Evolutionary conservation across 2,329 filamentous ascomycete species (phyloP), one percentile per base, ranked within the genome.

Genomic region (Apiospora saccharicola): DNA sequence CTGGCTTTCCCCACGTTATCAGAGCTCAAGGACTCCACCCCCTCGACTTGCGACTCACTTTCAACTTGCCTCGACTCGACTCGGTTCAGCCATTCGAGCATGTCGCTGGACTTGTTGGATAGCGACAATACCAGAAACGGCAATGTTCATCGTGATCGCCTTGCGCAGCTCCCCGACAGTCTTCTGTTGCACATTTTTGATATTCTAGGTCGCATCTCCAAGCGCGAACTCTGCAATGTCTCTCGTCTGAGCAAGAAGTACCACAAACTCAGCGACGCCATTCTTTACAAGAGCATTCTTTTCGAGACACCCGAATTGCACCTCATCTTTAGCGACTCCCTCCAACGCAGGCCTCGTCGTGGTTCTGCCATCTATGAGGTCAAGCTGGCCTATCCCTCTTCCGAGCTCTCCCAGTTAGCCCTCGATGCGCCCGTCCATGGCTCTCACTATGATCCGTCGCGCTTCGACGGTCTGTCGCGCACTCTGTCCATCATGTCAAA

Each of bases 401-500:
- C 81, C 41, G 82, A 86, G 73, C 78, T 87, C 72, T 81, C 81
- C 46, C 81, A 83, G n/a, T 78, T 86, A 64, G 80, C 82, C 67
- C 80, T 83, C 51, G 78, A 85, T 71, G 79, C 77, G 5, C 79
- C 83, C 67, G 77, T 83, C 69, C 79, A 80, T 71, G 77, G 77
- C 69, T 79, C 80, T 1, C 79, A 81, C 72, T 79, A 81, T 70
- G 73, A 72, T 43, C 77, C 80, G 34, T 73, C 78, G 71, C 81
- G 80, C 61, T 81, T 84, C 71, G 85, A 87, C 75, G 81, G 80
- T 70, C 80, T 87, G 37, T 85, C 84, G 34, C 83, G 84, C 74
- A 84, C 85, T 61, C 83, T 87, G 46, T 84, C 84, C 4, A 82
- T 83, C 69, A 87, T 87, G 86, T 86, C 84, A 26, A 87, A 87